Conservation (phyloP, 139 green algal genomes). For the Mychonastes homosphaera region DNA sequence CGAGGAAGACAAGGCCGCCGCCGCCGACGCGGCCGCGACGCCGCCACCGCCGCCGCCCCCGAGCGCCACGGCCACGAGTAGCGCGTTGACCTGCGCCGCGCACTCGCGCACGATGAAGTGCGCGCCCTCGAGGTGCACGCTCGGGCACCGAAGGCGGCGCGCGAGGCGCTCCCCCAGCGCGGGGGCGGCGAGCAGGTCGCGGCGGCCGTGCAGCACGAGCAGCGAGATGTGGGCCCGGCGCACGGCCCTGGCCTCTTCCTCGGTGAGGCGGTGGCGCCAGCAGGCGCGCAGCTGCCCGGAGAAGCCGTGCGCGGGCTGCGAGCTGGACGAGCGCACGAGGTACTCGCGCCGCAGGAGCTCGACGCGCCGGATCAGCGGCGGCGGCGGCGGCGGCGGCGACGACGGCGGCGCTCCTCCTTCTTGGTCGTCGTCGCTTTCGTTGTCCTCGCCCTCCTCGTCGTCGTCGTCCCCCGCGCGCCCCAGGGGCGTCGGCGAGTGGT, state of each 20-base stretch:
- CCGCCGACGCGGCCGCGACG: too few species aligned
- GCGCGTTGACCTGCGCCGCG: constrained; percentile 30
- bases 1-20: too few species aligned
- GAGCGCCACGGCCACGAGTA: constrained; percentile 19
- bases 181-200: constrained; percentile 37
- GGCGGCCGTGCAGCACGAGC: constrained; percentile 38
- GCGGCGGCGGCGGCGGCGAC: constrained; percentile 4
- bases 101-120: constrained; percentile 43
- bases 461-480: too few species aligned
- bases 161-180: constrained; percentile 31
- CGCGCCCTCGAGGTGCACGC: constrained; percentile 24
- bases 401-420: too few species aligned
- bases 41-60: too few species aligned
- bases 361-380: not conserved
- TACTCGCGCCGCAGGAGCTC: constrained; percentile 20
- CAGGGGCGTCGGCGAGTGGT: not conserved
- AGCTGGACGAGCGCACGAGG: constrained; percentile 5
- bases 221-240: constrained; percentile 19
- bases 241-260: constrained; percentile 6
- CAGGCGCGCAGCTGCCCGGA: constrained; percentile 40
- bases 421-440: too few species aligned
- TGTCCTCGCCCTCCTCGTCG: too few species aligned
- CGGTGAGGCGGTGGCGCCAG: constrained; percentile 32
- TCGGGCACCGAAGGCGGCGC: constrained; percentile 13
- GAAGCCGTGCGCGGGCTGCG: constrained; percentile 18